Base-by-base conservation (phyloP, 1,284 basidiomycete species). In the Tremellales sp. region DNA sequence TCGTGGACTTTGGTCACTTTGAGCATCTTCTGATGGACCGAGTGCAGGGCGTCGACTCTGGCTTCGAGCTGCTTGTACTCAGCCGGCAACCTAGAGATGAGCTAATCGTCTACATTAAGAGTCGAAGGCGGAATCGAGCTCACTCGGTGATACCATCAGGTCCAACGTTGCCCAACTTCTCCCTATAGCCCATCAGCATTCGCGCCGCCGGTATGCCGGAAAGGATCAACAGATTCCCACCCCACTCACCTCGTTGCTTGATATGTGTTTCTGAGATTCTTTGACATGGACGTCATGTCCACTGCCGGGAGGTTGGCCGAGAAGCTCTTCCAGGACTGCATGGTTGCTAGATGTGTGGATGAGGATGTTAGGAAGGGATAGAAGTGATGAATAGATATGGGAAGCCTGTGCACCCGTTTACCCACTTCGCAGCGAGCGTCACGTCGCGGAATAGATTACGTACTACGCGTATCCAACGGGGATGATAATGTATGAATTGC, bases 1-100 rank as follows among this genome's bases (percentile, higher is more conserved):
- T 89, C 87, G 78, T 90, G 91, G 23, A 87, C 88, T 68, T 83
- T 87, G 57, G 87, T 83, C 56, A 91, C 84, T 76, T 87, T 96
- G 73, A 96, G 81, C 40, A 98, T 63, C 22, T 81, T 75, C 51
- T 85, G 71, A 73, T 97, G 93, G 1, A 87, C 84, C 48, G 80
- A 77, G 63, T 86, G 84, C 46, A 98, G 82, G 29, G 89, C 89
- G 75, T 98, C 96, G 35, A 98, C 94, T 49, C 92, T 85, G 42
- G 85, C 79, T 76, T 98, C 94, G 61, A 98, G 84, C 67, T 93
- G 88, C 72, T 86, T 92, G 82, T 98, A 98, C 73, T 98, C 93
- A 88, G 75, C 57, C 13, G 73, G 57, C 23, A 70, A 59, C 47
- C 62, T 72, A 40, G 23, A 43, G 47, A 23, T 15, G 17, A 15